A percentile compares a stretch with the other conserved stretches of the same genome.
Evolutionary conservation across 164 flowering plant species (phyloP).

Genomic region (Vitis riparia): DNA sequence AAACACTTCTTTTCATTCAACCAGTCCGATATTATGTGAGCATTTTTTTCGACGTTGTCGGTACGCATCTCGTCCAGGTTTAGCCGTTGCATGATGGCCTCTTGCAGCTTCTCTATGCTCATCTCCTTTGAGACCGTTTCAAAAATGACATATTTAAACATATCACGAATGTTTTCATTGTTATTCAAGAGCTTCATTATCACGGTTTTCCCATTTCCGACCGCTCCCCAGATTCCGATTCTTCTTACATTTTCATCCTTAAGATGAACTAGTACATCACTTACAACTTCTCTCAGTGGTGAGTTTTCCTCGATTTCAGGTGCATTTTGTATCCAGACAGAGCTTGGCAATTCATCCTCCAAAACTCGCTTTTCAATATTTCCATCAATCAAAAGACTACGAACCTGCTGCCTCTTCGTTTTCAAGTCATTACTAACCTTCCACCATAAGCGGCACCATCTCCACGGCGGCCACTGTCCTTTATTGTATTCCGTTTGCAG

Average conservation of each 20-base stretch:
- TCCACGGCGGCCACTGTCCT: too few relatives aligned
- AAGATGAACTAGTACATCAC: slow-evolving; percentile 9
- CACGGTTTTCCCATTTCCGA: slow-evolving; percentile 28
- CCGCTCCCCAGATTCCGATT: slow-evolving; percentile 27
- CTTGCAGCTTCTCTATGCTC: slow-evolving; percentile 10
- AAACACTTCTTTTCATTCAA: slow-evolving; percentile 21
- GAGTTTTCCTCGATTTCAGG: not conserved
- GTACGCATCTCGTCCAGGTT: not conserved
- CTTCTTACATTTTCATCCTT: not conserved
- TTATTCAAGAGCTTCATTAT: slow-evolving; percentile 21
- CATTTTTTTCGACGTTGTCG: not conserved
- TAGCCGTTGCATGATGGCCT: slow-evolving; percentile 10
- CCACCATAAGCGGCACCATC: too few relatives aligned
- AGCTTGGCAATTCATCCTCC: not conserved
- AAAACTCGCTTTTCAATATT: too few relatives aligned
- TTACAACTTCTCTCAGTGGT: not conserved
- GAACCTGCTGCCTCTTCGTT: too few relatives aligned
- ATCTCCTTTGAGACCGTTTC: slow-evolving; percentile 12
- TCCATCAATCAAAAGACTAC: too few relatives aligned
- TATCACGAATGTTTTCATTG: not conserved
- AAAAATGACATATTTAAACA: slow-evolving; percentile 28
- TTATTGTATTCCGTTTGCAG: too few relatives aligned
- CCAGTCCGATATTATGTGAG: not conserved
- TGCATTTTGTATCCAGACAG: not conserved
- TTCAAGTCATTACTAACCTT: too few relatives aligned